Evolutionary conservation across 345 rosid genomes (phyloP).

Genomic region (Euphorbia peplus): DNA sequence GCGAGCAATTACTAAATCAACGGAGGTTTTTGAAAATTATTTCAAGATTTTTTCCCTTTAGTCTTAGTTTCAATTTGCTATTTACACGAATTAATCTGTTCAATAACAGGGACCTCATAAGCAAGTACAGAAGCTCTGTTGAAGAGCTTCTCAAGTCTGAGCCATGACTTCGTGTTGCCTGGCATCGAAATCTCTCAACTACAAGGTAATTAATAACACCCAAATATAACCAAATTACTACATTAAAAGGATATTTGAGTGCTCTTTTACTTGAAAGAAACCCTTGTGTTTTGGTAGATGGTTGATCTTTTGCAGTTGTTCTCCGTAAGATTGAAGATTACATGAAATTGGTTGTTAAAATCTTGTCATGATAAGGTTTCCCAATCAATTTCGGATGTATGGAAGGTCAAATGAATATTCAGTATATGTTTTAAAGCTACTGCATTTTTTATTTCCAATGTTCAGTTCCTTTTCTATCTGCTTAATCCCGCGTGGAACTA

Average conservation of each 20-base stretch:
- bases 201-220: neutral
- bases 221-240: neutral
- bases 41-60: neutral
- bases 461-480: neutral
- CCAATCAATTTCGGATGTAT: neutral
- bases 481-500: neutral
- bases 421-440: neutral
- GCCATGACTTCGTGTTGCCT: slow-evolving; percentile 29
- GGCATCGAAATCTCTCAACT: neutral
- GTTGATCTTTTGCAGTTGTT: neutral
- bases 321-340: neutral
- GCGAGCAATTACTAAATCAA: slow-evolving; percentile 52
- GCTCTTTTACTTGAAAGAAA: neutral
- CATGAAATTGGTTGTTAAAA: neutral
- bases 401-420: neutral
- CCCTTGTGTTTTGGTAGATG: neutral
- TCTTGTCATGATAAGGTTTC: neutral
- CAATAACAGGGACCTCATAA: slow-evolving; percentile 58
- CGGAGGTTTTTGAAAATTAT: slow-evolving; percentile 40
- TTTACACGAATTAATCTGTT: slow-evolving; percentile 8
- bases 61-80: neutral
- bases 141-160: slow-evolving; percentile 57
- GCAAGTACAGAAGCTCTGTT: slow-evolving; percentile 54
- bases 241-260: neutral
- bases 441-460: neutral